A percentile compares a stretch with the other conserved stretches of the same genome.
Conservation (phyloP, 1,284 basidiomycete species). For the Apiotrichum brassicae region DNA sequence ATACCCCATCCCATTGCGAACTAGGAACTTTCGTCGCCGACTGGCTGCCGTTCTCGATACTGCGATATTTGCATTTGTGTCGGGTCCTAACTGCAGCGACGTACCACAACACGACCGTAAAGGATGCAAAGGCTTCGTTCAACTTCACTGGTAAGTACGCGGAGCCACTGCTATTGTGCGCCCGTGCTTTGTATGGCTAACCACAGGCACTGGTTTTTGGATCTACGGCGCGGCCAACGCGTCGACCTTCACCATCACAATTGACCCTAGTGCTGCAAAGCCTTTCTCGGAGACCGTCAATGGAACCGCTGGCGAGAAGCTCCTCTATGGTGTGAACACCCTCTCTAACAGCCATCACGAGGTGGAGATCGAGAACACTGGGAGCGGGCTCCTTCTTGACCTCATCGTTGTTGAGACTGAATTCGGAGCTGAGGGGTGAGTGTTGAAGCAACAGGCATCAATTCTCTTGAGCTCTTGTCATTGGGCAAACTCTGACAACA, state of each 20-base stretch:
- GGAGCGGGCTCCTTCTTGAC: constrained; percentile 36
- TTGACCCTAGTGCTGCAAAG: constrained; percentile 26
- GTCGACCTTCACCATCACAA: constrained; percentile 32
- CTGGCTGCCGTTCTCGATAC: too few species aligned
- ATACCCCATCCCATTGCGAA: too few species aligned
- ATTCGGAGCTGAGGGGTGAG: constrained; percentile 37
- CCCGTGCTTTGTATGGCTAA: too few species aligned
- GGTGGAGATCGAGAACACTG: constrained; percentile 29
- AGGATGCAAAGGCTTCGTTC: constrained; percentile 27
- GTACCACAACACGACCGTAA: constrained; percentile 35
- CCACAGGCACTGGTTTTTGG: constrained; percentile 18
- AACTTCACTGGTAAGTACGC: constrained; percentile 34
- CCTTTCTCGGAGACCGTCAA: constrained; percentile 19
- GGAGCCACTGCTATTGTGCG: background rate
- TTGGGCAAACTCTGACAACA: too few species aligned
- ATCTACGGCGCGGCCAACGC: constrained; percentile 33
- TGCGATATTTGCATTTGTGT: too few species aligned
- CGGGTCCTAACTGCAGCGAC: constrained; percentile 32
- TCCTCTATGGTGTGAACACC: constrained; percentile 15
- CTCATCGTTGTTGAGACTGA: constrained; percentile 26
- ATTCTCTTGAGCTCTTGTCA: too few species aligned
- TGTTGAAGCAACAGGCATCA: background rate
- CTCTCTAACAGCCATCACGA: constrained; percentile 24
- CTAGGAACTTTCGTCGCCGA: too few species aligned
- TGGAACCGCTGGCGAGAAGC: constrained; percentile 13